phyloP scores from a whole-genome alignment of 495 filamentous ascomycete species.

The Daldinia decipiens region DNA sequence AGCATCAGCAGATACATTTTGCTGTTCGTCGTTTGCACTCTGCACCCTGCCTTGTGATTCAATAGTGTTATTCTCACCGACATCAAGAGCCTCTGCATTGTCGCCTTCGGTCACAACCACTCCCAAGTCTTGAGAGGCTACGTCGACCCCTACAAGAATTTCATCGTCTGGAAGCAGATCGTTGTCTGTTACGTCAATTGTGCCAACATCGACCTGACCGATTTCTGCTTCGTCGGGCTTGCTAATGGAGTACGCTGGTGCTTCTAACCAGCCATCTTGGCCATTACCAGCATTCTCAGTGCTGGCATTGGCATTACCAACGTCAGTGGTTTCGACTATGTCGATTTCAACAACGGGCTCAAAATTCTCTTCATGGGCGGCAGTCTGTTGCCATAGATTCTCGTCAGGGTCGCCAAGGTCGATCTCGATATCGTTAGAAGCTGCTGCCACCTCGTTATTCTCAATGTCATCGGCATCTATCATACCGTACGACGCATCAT shows the following conservation, averaged over 20 bases:
- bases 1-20: slow-evolving; percentile 1
- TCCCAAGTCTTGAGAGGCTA: slow-evolving; percentile 22
- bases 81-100: background rate
- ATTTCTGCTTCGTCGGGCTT: slow-evolving; percentile 16
- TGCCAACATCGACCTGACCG: background rate
- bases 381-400: slow-evolving; percentile 41
- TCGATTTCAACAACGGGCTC: slow-evolving; percentile 48
- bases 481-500: slow-evolving; percentile 52
- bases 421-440: slow-evolving; percentile 46
- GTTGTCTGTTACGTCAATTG: background rate
- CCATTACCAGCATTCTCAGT: slow-evolving; percentile 10
- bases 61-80: slow-evolving; percentile 2
- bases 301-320: slow-evolving; percentile 27
- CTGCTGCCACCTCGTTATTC: slow-evolving; percentile 33
- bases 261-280: slow-evolving; percentile 48
- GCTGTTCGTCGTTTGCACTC: slow-evolving; percentile 8
- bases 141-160: background rate
- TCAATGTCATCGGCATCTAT: slow-evolving; percentile 54
- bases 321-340: slow-evolving; percentile 30
- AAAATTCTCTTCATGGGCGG: slow-evolving; percentile 36
- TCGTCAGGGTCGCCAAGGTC: slow-evolving; percentile 43
- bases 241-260: slow-evolving; percentile 12
- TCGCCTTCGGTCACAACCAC: background rate
- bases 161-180: slow-evolving; percentile 1
- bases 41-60: background rate